Evolutionary conservation across 306 rosid species (phyloP).

Genomic region (Astragalus membranaceus): DNA sequence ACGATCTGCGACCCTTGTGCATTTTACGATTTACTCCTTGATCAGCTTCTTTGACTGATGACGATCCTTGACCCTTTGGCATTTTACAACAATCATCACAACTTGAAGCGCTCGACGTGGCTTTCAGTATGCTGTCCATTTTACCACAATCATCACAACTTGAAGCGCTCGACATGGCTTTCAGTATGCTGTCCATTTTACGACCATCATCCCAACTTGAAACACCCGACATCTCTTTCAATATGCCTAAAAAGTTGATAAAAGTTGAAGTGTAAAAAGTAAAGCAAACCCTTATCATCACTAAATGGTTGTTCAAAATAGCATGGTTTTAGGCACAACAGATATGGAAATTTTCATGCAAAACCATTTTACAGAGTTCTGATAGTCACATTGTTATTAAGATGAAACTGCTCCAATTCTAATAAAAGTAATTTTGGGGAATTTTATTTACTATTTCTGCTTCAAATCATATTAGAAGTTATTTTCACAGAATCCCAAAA

Average conservation of each 20-base stretch:
- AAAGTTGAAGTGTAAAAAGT: not conserved
- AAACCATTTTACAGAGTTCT: not conserved
- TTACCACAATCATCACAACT: slow-evolving; percentile 32
- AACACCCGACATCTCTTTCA: slow-evolving; percentile 35
- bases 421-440: too few species aligned
- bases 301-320: not conserved
- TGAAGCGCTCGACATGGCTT: slow-evolving; percentile 35
- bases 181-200: too few species aligned
- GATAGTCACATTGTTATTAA: not conserved
- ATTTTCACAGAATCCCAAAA: not conserved
- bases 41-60: slow-evolving; percentile 32
- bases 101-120: not conserved
- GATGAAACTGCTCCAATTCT: not conserved
- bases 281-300: not conserved
- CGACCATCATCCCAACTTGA: not conserved
- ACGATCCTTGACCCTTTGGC: not conserved
- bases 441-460: too few species aligned
- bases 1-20: slow-evolving; percentile 26
- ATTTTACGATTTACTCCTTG: not conserved
- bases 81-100: not conserved
- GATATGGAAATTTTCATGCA: not conserved
- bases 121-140: not conserved
- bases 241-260: slow-evolving; percentile 11
- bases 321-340: not conserved
- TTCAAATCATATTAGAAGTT: too few species aligned